Conservation (phyloP, 2,329 filamentous ascomycete species). For the Phaeosphaeriaceae sp. region DNA sequence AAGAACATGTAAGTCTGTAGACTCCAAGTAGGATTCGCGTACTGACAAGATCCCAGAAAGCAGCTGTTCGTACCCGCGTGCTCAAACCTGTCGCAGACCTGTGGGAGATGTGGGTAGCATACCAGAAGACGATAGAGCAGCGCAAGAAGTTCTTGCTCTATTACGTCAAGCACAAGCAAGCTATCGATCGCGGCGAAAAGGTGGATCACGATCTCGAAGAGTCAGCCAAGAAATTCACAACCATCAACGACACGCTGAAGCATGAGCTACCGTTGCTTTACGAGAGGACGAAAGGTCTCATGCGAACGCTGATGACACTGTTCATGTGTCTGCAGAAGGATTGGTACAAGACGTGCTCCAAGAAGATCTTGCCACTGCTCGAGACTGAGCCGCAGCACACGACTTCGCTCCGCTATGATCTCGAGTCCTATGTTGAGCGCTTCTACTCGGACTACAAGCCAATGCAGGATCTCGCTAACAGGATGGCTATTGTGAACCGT, state of each 20-base stretch:
- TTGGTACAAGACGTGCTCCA: constrained; percentile 85
- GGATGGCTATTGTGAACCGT: constrained; percentile 81
- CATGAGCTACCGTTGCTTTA: constrained; percentile 90
- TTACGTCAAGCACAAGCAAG: constrained; percentile 80
- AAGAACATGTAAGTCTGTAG: constrained; percentile 74
- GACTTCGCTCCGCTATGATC: constrained; percentile 66
- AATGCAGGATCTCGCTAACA: constrained; percentile 72
- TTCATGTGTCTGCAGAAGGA: constrained; percentile 84
- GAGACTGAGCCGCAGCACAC: constrained; percentile 58
- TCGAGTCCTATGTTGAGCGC: constrained; percentile 76
- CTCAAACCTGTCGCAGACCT: constrained; percentile 83
- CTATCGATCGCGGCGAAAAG: constrained; percentile 83
- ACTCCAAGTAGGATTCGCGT: constrained; percentile 5
- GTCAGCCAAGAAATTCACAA: constrained; percentile 86
- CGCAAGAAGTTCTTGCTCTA: constrained; percentile 91
- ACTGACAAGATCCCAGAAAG: constrained; percentile 53
- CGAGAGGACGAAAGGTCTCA: constrained; percentile 78
- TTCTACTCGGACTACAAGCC: constrained; percentile 83
- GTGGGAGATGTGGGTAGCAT: constrained; percentile 81
- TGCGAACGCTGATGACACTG: constrained; percentile 81
- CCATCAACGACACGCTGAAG: constrained; percentile 91
- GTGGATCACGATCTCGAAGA: constrained; percentile 85
- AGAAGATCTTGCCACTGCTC: constrained; percentile 80
- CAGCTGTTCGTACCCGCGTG: constrained; percentile 78
- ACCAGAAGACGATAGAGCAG: constrained; percentile 90